A percentile compares a stretch with the other conserved stretches of the same genome.
phyloP scores from a whole-genome alignment of 331 rosid species.

The Quercus phellos region DNA sequence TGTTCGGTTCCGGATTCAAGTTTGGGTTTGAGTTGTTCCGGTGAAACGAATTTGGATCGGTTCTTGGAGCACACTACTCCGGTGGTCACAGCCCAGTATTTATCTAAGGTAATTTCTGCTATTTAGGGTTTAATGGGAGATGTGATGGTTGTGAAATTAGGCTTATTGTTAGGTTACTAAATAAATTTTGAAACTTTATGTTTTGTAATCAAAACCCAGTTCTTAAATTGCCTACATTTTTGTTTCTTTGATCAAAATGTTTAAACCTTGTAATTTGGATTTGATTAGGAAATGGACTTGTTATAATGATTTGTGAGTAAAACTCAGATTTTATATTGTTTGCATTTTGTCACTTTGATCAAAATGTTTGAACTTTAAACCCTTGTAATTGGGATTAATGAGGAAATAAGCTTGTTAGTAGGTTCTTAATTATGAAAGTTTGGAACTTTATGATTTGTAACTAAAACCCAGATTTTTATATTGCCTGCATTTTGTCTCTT shows the following conservation, averaged over 20 bases:
- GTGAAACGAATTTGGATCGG: conserved; percentile 68
- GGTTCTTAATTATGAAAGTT: too few species aligned
- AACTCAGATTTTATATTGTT: too few species aligned
- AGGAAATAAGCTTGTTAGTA: too few species aligned
- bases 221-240: background rate
- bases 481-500: too few species aligned
- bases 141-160: background rate
- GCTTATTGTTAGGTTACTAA: background rate
- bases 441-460: too few species aligned
- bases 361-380: too few species aligned
- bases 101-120: conserved; percentile 41
- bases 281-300: background rate
- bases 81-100: conserved; percentile 48
- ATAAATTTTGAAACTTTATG: background rate
- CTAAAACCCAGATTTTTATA: too few species aligned
- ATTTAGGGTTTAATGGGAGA: background rate
- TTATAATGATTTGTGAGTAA: too few species aligned
- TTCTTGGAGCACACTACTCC: conserved; percentile 69
- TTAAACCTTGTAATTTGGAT: background rate
- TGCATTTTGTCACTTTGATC: too few species aligned
- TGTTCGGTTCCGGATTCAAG: conserved; percentile 58
- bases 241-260: too few species aligned
- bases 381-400: too few species aligned
- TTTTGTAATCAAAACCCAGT: background rate
- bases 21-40: conserved; percentile 34